Evolutionary conservation across 2,329 filamentous ascomycete species (phyloP).

Genomic region (Phaeosphaeria sp.): DNA sequence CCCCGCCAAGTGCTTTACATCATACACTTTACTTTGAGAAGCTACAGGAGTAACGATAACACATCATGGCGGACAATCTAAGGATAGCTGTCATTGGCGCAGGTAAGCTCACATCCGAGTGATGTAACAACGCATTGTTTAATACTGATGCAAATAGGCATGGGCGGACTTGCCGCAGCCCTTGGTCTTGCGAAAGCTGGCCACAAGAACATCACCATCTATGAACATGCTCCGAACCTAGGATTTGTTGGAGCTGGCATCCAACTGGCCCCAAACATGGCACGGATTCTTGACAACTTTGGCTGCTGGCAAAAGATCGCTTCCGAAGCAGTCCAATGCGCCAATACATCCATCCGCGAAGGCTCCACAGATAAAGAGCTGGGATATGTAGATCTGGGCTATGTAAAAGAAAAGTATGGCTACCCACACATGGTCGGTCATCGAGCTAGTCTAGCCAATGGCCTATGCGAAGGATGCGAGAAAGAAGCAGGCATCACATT

Average conservation of each 20-base stretch:
- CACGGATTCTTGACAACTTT: constrained; percentile 73
- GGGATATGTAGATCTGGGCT: constrained; percentile 71
- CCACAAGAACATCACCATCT: constrained; percentile 75
- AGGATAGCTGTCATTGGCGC: constrained; percentile 45
- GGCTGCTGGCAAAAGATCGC: constrained; percentile 76
- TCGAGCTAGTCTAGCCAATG: constrained; percentile 72
- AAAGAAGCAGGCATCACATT: constrained; percentile 68
- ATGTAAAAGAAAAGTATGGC: constrained; percentile 71
- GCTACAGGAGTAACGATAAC: not conserved
- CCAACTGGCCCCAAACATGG: constrained; percentile 83
- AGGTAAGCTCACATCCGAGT: constrained; percentile 21
- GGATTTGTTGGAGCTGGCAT: constrained; percentile 87
- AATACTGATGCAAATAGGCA: constrained; percentile 59
- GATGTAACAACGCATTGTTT: no score
- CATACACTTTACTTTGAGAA: not conserved
- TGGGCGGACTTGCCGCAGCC: constrained; percentile 77
- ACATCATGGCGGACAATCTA: constrained; percentile 35
- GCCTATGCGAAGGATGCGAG: constrained; percentile 74
- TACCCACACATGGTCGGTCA: constrained; percentile 84
- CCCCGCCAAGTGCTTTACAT: not conserved
- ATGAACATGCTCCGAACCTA: constrained; percentile 73
- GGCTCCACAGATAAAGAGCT: constrained; percentile 73
- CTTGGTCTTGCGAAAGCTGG: constrained; percentile 78
- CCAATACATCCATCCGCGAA: constrained; percentile 75
- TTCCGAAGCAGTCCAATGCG: constrained; percentile 72